phyloP scores from a whole-genome alignment of 768 basidiomycete species.

The Melanogaster broomeanus region DNA sequence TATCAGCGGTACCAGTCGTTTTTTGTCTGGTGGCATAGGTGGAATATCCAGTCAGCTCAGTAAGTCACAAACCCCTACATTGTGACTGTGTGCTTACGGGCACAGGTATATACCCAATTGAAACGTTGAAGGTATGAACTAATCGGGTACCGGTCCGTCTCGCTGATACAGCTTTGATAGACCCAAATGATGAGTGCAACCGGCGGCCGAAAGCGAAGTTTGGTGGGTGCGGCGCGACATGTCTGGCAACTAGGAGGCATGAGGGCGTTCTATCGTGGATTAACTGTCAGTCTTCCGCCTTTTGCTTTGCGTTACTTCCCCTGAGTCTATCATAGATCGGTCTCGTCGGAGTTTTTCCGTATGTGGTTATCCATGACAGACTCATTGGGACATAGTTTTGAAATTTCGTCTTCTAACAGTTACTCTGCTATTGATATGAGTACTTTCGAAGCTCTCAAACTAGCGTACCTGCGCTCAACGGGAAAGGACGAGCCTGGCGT shows the following conservation, averaged over 20 bases:
- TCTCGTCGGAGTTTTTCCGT: constrained; percentile 95
- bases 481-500: constrained; percentile 89
- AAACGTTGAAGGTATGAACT: constrained; percentile 80
- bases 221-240: constrained; percentile 63
- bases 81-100: constrained; percentile 15
- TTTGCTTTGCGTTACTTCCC: constrained; percentile 7
- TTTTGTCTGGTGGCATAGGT: constrained; percentile 93
- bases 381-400: constrained; percentile 3
- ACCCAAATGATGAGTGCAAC: constrained; percentile 98
- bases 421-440: constrained; percentile 97
- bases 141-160: background rate
- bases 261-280: constrained; percentile 87
- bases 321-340: constrained; percentile 65
- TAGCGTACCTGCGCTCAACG: constrained; percentile 85
- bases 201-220: constrained; percentile 54
- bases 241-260: constrained; percentile 81
- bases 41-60: constrained; percentile 93
- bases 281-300: constrained; percentile 64
- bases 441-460: constrained; percentile 94
- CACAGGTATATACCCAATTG: constrained; percentile 92
- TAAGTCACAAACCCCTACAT: constrained; percentile 38
- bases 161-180: constrained; percentile 30
- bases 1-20: constrained; percentile 89
- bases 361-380: constrained; percentile 26
- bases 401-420: constrained; percentile 34